Conservation (phyloP, 108 stramenopile genomes). For the Craspedostauros australis region DNA sequence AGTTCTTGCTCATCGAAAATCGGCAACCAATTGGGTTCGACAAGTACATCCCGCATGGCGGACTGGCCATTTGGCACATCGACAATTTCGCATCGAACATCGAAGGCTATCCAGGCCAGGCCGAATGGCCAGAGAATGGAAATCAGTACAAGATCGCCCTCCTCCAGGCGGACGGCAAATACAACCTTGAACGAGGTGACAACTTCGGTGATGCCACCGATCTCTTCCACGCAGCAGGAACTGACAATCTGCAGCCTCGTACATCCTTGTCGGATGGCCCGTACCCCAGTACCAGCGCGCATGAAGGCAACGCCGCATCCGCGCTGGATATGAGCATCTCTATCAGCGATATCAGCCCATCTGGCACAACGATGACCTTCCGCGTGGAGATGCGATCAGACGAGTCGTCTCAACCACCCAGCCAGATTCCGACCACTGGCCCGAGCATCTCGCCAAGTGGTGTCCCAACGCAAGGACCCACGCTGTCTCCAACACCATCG, state of each 20-base stretch:
- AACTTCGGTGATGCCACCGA: constrained; percentile 26
- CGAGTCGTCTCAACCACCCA: no score
- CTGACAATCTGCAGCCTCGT: constrained; percentile 8
- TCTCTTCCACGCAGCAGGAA: constrained; percentile 9
- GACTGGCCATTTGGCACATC: constrained; percentile 52
- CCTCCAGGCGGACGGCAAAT: constrained; percentile 63
- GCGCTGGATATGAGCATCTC: constrained; percentile 24
- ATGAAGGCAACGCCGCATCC: constrained; percentile 23
- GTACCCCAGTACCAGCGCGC: constrained; percentile 43
- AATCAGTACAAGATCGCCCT: constrained; percentile 63
- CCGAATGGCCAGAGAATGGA: constrained; percentile 52
- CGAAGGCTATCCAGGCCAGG: constrained; percentile 40
- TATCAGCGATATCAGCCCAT: constrained; percentile 23
- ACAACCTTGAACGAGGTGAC: constrained; percentile 46
- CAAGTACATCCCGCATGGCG: constrained; percentile 25
- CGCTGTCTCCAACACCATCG: no score
- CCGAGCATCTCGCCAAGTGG: no score
- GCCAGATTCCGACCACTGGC: no score
- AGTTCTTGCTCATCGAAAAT: constrained; percentile 54
- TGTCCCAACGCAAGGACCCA: no score
- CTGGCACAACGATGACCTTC: constrained; percentile 28
- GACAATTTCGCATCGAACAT: constrained; percentile 23
- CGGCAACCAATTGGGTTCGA: constrained; percentile 39
- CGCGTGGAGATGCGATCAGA: no score
- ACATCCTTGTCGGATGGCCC: not conserved